phyloP scores from a whole-genome alignment of 192 early-diverging fungal genomes.

The Coemansia sp. region DNA sequence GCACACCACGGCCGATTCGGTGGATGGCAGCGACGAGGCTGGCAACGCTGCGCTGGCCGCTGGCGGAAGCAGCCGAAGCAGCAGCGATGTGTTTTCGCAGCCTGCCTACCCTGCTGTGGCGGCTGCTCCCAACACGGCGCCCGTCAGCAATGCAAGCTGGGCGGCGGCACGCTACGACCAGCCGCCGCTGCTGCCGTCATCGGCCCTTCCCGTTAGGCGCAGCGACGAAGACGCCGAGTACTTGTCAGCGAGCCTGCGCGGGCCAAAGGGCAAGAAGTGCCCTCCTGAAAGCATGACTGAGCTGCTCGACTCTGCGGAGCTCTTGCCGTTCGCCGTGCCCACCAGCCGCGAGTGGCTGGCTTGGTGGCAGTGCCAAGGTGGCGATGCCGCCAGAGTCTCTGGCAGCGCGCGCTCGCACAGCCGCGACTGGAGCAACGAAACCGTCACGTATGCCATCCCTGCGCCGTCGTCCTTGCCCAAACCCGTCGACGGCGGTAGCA shows the following conservation, averaged over 20 bases:
- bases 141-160: constrained; percentile 10
- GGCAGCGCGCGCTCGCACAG: constrained; percentile 16
- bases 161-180: constrained; percentile 3
- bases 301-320: constrained; percentile 58
- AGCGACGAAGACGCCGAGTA: constrained; percentile 8
- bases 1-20: constrained; percentile 32
- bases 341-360: constrained; percentile 57
- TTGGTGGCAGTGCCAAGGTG: constrained; percentile 42
- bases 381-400: background rate
- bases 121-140: constrained; percentile 23
- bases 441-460: constrained; percentile 15
- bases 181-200: constrained; percentile 1
- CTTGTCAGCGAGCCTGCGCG: constrained; percentile 43
- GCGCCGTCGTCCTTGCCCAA: background rate
- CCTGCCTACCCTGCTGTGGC: background rate
- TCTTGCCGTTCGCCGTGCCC: constrained; percentile 66
- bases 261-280: constrained; percentile 56
- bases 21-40: constrained; percentile 12
- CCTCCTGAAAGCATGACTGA: constrained; percentile 56
- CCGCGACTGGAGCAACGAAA: constrained; percentile 55
- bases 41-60: background rate
- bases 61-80: constrained; percentile 18
- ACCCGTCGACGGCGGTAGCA: background rate
- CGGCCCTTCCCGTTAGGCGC: constrained; percentile 3
- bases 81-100: constrained; percentile 21